A percentile compares a stretch with the other conserved stretches of the same genome.
These are phyloP conservation scores for Penicillium verhagenii DNA, from an alignment of 495 filamentous ascomycete genomes.

Conservation along the genomic window DNA sequence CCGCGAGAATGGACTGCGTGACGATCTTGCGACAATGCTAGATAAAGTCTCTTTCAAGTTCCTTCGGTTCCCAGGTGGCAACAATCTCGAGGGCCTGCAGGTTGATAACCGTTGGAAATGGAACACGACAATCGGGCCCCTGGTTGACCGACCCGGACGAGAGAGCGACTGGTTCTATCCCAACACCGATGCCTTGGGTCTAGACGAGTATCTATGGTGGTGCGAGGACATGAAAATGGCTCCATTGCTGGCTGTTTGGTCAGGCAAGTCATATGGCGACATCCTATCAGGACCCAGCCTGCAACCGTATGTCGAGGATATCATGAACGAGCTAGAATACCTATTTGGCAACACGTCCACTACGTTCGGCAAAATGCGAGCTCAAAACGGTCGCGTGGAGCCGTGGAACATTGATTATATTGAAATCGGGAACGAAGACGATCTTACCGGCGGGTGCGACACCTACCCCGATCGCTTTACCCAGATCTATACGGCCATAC, in stretches of 20 bases:
- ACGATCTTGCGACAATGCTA: constrained; percentile 57
- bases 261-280: constrained; percentile 58
- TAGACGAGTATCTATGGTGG: constrained; percentile 65
- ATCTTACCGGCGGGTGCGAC: constrained; percentile 40
- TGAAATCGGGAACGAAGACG: constrained; percentile 59
- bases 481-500: constrained; percentile 45
- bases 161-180: constrained; percentile 61
- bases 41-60: constrained; percentile 54
- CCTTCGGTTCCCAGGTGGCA: constrained; percentile 65
- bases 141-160: constrained; percentile 61
- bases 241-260: constrained; percentile 57
- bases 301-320: constrained; percentile 50
- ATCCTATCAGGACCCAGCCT: constrained; percentile 37
- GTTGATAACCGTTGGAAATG: constrained; percentile 58
- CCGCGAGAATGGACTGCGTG: constrained; percentile 59
- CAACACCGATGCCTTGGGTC: constrained; percentile 61
- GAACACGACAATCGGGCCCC: constrained; percentile 65
- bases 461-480: constrained; percentile 47
- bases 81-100: constrained; percentile 52
- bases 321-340: constrained; percentile 61
- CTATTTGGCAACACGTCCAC: constrained; percentile 29
- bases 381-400: constrained; percentile 40
- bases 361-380: constrained; percentile 42
- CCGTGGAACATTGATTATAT: constrained; percentile 50
- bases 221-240: constrained; percentile 61